A percentile compares a stretch with the other conserved stretches of the same genome.
Conservation (phyloP, 2,329 filamentous ascomycete species). For the Aspergillus proliferans region DNA sequence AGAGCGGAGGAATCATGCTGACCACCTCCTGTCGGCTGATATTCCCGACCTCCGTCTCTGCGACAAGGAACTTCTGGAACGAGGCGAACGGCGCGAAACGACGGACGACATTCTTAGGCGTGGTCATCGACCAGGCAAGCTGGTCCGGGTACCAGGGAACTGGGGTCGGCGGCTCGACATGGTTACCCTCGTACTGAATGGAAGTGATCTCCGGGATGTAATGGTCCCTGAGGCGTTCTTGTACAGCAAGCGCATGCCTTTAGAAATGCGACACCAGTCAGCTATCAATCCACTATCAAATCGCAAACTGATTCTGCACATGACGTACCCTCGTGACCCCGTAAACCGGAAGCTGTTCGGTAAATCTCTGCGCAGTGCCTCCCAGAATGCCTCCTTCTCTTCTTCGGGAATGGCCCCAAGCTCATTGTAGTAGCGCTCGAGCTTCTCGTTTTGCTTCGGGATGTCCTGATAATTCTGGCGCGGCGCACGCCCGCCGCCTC, state of each 20-base stretch:
- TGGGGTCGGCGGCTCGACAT: conserved; percentile 72
- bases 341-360: conserved; percentile 98
- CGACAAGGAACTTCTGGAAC: conserved; percentile 96
- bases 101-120: conserved; percentile 89
- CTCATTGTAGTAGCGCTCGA: conserved; percentile 80
- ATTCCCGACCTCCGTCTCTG: conserved; percentile 93
- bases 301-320: background rate
- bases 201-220: conserved; percentile 87
- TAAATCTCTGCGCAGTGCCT: conserved; percentile 70
- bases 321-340: conserved; percentile 74
- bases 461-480: conserved; percentile 55
- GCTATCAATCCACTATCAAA: background rate
- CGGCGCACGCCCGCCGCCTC: conserved; percentile 32
- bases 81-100: conserved; percentile 89
- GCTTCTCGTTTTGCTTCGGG: conserved; percentile 72
- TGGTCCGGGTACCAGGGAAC: conserved; percentile 92
- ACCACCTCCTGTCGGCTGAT: conserved; percentile 97
- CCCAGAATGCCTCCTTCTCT: conserved; percentile 79
- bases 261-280: conserved; percentile 7
- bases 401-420: conserved; percentile 68
- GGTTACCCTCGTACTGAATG: conserved; percentile 75
- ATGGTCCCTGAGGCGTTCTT: conserved; percentile 76
- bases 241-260: conserved; percentile 86
- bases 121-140: conserved; percentile 96
- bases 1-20: conserved; percentile 94